These are phyloP conservation scores for Rhodosorus marinus DNA, from an alignment of 23 red algal species.

Conservation along the genomic window DNA sequence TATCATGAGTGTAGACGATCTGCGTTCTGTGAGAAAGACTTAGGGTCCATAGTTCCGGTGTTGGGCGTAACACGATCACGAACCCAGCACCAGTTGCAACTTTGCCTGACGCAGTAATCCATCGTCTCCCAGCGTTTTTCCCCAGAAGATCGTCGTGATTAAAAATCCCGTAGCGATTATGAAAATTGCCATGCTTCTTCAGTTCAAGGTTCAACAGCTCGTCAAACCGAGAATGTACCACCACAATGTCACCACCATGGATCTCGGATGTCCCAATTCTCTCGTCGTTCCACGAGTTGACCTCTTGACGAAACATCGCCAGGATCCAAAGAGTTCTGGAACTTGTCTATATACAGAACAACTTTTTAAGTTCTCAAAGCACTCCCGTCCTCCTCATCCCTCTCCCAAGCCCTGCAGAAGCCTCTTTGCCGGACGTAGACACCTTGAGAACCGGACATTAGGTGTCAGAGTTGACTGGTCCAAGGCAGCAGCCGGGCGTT, in stretches of 20 bases:
- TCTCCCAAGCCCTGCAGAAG: no score
- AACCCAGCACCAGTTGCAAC: slow-evolving; percentile 5
- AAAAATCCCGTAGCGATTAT: slow-evolving; percentile 66
- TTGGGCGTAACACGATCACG: slow-evolving; percentile 39
- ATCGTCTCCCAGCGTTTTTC: slow-evolving; percentile 18
- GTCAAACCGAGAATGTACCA: slow-evolving; percentile 26
- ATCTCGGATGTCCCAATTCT: no score
- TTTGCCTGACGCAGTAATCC: slow-evolving; percentile 1
- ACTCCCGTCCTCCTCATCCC: no score
- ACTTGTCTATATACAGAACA: no score
- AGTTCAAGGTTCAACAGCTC: slow-evolving; percentile 11
- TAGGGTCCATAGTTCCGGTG: slow-evolving; percentile 42
- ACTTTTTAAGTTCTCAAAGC: no score
- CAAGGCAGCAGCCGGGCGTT: no score
- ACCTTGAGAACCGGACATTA: no score
- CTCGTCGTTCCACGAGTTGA: no score
- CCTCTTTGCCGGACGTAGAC: no score
- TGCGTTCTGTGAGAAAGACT: slow-evolving; percentile 74
- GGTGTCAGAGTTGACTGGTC: no score
- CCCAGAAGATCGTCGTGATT: slow-evolving; percentile 12
- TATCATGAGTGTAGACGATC: slow-evolving; percentile 84
- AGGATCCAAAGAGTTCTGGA: no score
- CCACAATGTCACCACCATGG: slow-evolving; percentile 39
- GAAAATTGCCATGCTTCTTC: neutral
- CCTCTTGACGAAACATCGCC: no score